These are phyloP conservation scores for Pichia cactophila DNA, from an alignment of 1,139 yeast species.

Conservation along the genomic window DNA sequence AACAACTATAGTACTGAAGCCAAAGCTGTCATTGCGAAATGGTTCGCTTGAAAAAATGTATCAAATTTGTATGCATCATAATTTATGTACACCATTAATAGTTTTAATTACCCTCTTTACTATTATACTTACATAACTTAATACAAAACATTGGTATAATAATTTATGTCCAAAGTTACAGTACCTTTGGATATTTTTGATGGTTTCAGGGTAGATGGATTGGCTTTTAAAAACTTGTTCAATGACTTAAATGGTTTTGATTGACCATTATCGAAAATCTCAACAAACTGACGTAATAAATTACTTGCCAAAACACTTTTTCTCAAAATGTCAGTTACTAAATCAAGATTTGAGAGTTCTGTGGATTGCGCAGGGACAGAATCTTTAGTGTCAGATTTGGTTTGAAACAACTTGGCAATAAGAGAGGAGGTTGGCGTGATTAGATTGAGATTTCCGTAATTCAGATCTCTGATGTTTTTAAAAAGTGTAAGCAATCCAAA, in stretches of 20 bases:
- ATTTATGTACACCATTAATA: background rate
- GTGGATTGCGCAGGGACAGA: background rate
- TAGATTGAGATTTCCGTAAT: slow-evolving; percentile 12
- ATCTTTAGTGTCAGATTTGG: background rate
- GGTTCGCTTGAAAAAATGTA: slow-evolving; percentile 36
- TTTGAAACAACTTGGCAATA: slow-evolving; percentile 14
- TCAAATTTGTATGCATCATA: background rate
- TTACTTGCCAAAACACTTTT: slow-evolving; percentile 27
- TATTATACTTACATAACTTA: background rate
- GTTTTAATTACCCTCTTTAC: background rate
- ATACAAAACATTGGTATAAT: slow-evolving; percentile 8
- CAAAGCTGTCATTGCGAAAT: slow-evolving; percentile 53
- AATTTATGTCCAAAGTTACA: slow-evolving; percentile 16
- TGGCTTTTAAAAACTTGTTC: slow-evolving; percentile 20
- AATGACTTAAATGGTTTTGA: slow-evolving; percentile 22
- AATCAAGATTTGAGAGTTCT: slow-evolving; percentile 12
- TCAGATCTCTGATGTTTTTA: slow-evolving; percentile 21
- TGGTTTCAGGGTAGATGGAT: slow-evolving; percentile 28
- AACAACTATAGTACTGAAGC: slow-evolving; percentile 57
- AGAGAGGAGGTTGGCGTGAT: slow-evolving; percentile 12
- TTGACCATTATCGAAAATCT: slow-evolving; percentile 27
- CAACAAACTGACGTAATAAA: slow-evolving; percentile 25
- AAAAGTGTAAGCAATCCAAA: slow-evolving; percentile 33
- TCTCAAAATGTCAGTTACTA: slow-evolving; percentile 20
- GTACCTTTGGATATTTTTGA: slow-evolving; percentile 25